Evolutionary conservation across 371 early-diverging fungal species (phyloP).

Genomic region (Mortierella sp.): DNA sequence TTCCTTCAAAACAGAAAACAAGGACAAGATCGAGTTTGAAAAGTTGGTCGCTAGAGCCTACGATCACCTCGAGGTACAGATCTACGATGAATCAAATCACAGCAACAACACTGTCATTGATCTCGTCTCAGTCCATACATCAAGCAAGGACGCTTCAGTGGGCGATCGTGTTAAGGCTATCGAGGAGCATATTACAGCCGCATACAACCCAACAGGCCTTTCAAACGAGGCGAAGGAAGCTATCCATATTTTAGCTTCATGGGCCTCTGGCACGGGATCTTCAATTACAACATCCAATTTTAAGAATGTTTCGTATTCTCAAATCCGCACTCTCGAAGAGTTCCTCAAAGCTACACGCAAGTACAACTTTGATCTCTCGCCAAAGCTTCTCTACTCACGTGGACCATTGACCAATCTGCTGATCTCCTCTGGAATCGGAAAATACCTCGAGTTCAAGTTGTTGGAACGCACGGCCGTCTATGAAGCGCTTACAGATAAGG

Average conservation of each 20-base stretch:
- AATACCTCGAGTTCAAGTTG: slow-evolving; percentile 90
- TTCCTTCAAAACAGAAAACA: slow-evolving; percentile 8
- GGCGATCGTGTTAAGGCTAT: slow-evolving; percentile 36
- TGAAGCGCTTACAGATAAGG: slow-evolving; percentile 55
- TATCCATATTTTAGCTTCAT: slow-evolving; percentile 37
- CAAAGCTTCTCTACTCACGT: slow-evolving; percentile 80
- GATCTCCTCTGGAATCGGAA: slow-evolving; percentile 85
- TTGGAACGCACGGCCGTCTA: slow-evolving; percentile 78
- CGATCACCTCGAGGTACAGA: slow-evolving; percentile 40
- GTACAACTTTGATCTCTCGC: slow-evolving; percentile 85
- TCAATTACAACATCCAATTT: slow-evolving; percentile 26
- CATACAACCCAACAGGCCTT: not conserved
- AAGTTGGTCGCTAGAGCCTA: slow-evolving; percentile 43
- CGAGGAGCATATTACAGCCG: slow-evolving; percentile 25
- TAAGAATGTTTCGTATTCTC: slow-evolving; percentile 33
- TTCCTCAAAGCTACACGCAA: slow-evolving; percentile 65
- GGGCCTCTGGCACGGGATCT: slow-evolving; percentile 28
- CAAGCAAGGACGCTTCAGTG: slow-evolving; percentile 18
- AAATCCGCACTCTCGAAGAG: slow-evolving; percentile 50
- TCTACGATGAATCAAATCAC: slow-evolving; percentile 15
- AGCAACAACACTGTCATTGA: slow-evolving; percentile 22
- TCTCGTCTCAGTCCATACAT: slow-evolving; percentile 23
- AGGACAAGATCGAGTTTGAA: slow-evolving; percentile 51
- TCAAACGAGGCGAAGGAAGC: slow-evolving; percentile 49
- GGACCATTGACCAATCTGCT: slow-evolving; percentile 84